A percentile compares a stretch with the other conserved stretches of the same genome.
Evolutionary conservation across 2,329 filamentous ascomycete genomes (phyloP).

Genomic region (Pseudogymnoascus sp.): DNA sequence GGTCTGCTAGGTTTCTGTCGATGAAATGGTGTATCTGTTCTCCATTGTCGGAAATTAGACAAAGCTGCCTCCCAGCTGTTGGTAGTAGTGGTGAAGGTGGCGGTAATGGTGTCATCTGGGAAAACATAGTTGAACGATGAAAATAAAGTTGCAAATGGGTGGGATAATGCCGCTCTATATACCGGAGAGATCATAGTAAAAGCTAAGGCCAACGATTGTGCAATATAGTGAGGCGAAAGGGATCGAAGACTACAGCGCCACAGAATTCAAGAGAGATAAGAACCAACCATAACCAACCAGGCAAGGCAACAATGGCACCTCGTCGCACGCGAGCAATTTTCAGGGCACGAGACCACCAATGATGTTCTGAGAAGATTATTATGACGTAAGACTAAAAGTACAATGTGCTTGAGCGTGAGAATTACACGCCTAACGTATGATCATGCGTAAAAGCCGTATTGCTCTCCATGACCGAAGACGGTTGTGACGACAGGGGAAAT

Average conservation of each 20-base stretch:
- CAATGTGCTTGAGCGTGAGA: not conserved
- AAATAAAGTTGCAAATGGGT: not conserved
- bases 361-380: too few species aligned
- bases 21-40: too few species aligned
- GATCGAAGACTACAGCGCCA: not conserved
- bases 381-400: not conserved
- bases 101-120: too few species aligned
- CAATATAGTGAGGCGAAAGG: not conserved
- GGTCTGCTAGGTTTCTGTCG: too few species aligned
- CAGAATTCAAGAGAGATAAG: not conserved
- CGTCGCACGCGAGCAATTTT: too few species aligned
- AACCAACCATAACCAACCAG: not conserved
- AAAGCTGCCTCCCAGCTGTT: not conserved
- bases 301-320: not conserved
- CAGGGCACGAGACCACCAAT: too few species aligned
- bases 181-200: not conserved
- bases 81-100: not conserved
- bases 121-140: not conserved
- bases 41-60: too few species aligned
- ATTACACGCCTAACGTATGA: not conserved
- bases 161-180: not conserved
- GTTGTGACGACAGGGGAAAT: not conserved
- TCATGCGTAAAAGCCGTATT: not conserved
- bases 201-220: too few species aligned
- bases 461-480: not conserved